Conservation (phyloP, 2,329 filamentous ascomycete genomes). For the Xylogone sp. region DNA sequence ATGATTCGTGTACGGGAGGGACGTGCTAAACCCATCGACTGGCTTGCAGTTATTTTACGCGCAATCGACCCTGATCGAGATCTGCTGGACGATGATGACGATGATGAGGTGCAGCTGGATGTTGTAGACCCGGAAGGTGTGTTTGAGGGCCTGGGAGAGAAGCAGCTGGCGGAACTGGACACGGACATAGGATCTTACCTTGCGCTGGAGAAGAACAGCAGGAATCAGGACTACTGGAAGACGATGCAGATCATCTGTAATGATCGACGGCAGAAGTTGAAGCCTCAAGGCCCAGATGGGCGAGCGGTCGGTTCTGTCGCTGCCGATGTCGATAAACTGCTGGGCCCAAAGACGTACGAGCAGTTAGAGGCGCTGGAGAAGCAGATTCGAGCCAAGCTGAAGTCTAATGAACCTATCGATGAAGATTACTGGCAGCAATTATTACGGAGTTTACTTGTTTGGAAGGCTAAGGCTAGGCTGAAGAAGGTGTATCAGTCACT, state of each 20-base stretch:
- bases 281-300: constrained; percentile 54
- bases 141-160: constrained; percentile 66
- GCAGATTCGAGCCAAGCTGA: constrained; percentile 82
- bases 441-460: constrained; percentile 76
- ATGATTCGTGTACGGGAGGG: constrained; percentile 90
- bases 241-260: constrained; percentile 81
- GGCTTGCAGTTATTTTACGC: constrained; percentile 84
- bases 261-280: constrained; percentile 66
- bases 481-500: constrained; percentile 75
- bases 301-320: constrained; percentile 79
- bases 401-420: constrained; percentile 82
- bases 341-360: constrained; percentile 79
- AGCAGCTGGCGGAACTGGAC: constrained; percentile 71
- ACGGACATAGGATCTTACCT: constrained; percentile 79
- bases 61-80: constrained; percentile 84
- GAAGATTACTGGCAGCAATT: constrained; percentile 98
- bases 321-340: constrained; percentile 81
- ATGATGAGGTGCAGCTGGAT: constrained; percentile 67
- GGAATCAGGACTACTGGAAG: constrained; percentile 88
- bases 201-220: constrained; percentile 71
- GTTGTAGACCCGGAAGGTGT: constrained; percentile 78
- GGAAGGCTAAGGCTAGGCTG: constrained; percentile 87
- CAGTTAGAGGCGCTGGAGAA: constrained; percentile 83
- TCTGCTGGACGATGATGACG: constrained; percentile 77
- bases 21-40: constrained; percentile 88